Evolutionary conservation across 2,329 filamentous ascomycete genomes (phyloP).

Genomic region (Tolypocladium inflatum): DNA sequence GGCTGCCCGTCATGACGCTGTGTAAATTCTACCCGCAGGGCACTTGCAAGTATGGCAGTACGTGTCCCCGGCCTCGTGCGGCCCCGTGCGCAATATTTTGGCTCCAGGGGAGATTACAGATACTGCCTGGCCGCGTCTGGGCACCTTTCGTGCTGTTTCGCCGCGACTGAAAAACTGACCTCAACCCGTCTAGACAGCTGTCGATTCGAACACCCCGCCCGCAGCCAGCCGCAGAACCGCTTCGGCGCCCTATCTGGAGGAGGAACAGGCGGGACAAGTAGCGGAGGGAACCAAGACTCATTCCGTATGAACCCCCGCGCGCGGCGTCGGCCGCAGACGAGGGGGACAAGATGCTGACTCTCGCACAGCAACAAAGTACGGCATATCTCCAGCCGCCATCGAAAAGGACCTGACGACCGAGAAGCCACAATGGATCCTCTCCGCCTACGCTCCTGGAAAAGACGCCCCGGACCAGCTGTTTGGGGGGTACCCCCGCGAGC

Average conservation of each 20-base stretch:
- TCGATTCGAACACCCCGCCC: constrained; percentile 41
- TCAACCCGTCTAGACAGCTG: constrained; percentile 32
- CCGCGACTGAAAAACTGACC: not conserved
- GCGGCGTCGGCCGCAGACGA: not conserved
- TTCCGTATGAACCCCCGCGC: constrained; percentile 10
- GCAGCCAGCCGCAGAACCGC: constrained; percentile 37
- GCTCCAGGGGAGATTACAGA: not conserved
- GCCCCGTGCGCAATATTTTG: not conserved
- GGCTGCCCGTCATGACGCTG: constrained; percentile 23
- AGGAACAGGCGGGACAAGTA: constrained; percentile 6
- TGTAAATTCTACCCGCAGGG: constrained; percentile 43
- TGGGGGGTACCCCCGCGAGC: constrained; percentile 68
- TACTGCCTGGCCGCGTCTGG: not conserved
- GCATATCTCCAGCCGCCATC: constrained; percentile 49
- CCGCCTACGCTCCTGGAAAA: constrained; percentile 70
- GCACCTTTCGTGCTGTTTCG: not conserved
- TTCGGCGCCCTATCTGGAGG: constrained; percentile 41
- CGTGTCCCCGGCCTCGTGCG: constrained; percentile 11
- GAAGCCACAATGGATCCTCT: constrained; percentile 75
- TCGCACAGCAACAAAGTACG: constrained; percentile 28
- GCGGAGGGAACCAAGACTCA: constrained; percentile 12
- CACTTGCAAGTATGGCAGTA: constrained; percentile 43
- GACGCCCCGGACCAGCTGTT: constrained; percentile 77
- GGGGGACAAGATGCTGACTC: constrained; percentile 2
- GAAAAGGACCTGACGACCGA: constrained; percentile 59